Conservation (phyloP, 2,329 filamentous ascomycete species). For the Ceratocystis colombiana region DNA sequence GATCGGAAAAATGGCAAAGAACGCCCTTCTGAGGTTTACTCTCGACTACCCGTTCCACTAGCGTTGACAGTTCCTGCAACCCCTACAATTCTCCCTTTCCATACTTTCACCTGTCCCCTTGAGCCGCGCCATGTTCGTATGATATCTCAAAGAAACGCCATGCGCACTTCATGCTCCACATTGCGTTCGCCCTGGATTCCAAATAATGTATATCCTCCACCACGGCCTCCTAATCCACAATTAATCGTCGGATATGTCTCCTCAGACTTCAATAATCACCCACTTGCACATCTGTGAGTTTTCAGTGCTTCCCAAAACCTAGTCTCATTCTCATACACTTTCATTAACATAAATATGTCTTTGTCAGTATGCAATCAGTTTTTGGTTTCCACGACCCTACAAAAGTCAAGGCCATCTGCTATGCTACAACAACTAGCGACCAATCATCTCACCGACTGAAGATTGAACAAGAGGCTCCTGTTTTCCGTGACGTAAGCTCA, state of each 20-base stretch:
- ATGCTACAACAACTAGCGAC: conserved; percentile 88
- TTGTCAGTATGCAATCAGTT: conserved; percentile 77
- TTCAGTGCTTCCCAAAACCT: background rate
- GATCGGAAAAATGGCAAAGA: conserved; percentile 60
- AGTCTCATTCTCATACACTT: background rate
- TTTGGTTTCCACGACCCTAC: conserved; percentile 76
- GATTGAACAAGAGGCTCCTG: conserved; percentile 83
- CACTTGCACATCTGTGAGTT: conserved; percentile 71
- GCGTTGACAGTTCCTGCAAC: conserved; percentile 71
- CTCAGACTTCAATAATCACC: conserved; percentile 98
- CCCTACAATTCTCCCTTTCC: conserved; percentile 90
- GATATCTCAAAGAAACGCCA: conserved; percentile 89
- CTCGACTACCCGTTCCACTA: conserved; percentile 61
- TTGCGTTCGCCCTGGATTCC: conserved; percentile 81
- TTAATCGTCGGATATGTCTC: conserved; percentile 95
- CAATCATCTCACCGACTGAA: conserved; percentile 80
- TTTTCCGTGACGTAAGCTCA: conserved; percentile 76
- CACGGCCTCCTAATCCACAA: conserved; percentile 66
- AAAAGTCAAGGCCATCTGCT: conserved; percentile 79
- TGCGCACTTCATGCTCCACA: conserved; percentile 86
- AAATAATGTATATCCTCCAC: conserved; percentile 69
- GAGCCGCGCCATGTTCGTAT: conserved; percentile 83
- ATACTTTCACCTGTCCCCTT: conserved; percentile 92
- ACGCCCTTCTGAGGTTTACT: conserved; percentile 52
- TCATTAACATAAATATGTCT: background rate